A percentile compares a stretch with the other conserved stretches of the same genome.
Conservation (phyloP, 345 rosid genomes). For the Microthlaspi erraticum region DNA sequence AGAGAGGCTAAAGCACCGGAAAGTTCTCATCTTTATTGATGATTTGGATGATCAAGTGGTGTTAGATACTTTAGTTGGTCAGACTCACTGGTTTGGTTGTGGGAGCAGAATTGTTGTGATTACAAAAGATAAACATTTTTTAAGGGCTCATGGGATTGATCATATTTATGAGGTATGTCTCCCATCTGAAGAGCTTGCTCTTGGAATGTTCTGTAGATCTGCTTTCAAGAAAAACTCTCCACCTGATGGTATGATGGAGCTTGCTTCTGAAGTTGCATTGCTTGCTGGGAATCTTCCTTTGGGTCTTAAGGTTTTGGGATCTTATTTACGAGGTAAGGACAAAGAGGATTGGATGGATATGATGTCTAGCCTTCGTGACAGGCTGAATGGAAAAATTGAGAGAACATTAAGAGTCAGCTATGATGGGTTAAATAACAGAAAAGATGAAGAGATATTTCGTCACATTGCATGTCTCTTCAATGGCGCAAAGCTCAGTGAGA, state of each 20-base stretch:
- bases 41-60: slow-evolving; percentile 44
- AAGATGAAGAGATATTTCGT: slow-evolving; percentile 34
- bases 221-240: slow-evolving; percentile 28
- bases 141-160: background rate
- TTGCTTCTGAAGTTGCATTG: background rate
- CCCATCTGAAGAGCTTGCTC: background rate
- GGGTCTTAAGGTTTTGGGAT: slow-evolving; percentile 43
- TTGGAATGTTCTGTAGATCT: background rate
- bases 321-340: background rate
- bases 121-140: slow-evolving; percentile 47
- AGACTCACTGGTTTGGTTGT: slow-evolving; percentile 42
- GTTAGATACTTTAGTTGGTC: slow-evolving; percentile 39
- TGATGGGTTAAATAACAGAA: slow-evolving; percentile 19
- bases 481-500: background rate
- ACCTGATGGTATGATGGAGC: background rate
- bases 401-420: slow-evolving; percentile 30
- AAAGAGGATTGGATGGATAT: slow-evolving; percentile 25
- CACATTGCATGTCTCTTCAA: slow-evolving; percentile 45
- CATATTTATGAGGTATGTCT: background rate
- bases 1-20: background rate
- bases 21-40: slow-evolving; percentile 31
- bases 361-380: background rate
- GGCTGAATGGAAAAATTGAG: background rate
- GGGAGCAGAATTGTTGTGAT: slow-evolving; percentile 36
- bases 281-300: slow-evolving; percentile 37